Evolutionary conservation across 2,329 filamentous ascomycete species (phyloP), one percentile per base, ranked within the genome.

Genomic region (Dryadomyces quercus-mongolicae): DNA sequence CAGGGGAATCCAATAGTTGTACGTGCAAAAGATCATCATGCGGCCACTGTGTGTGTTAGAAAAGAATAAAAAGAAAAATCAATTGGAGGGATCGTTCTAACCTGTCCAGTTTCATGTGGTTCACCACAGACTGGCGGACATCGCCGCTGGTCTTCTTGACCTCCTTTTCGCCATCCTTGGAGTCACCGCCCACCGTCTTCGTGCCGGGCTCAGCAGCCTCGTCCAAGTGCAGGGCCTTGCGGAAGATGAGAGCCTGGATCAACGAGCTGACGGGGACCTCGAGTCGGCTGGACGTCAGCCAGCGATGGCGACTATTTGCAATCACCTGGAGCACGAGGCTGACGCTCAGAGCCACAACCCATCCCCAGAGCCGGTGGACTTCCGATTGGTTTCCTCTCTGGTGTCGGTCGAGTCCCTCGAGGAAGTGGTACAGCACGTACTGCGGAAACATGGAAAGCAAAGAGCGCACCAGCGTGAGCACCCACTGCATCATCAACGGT

Each of bases 101-200:
- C 60, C 64, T 65, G 55, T 68, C 66, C 31, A 68, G 60, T 53
- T 68, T 68, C 62, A 68, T 67, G 58, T 67, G 66, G 55, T 68
- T 67, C 47, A 68, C 64, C 21, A 68, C 64, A 2, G 65, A 66
- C 54, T 68, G 66, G 12, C 65, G 63, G 12, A 63, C 60, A 38
- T 66, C 63, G 21, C 58, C 52, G 50, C 60, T 53, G 16, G 45
- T 52, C 20, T 55, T 54, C 16, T 55, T 55, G 9, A 21, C 15
- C 52, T 58, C 44, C 31, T 15, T n/a, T 20, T 31, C 18, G 20
- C 20, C 31, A 8, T 47, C 49, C 16, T 57, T 53, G 7, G 22
- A 42, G 1, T n/a, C 25, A 9, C 51, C 36, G 40, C 22, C 40
- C 5, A 48, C 38, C 5, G 51, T 25, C 0, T 16, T 55, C 12